Evolutionary conservation across 2,329 filamentous ascomycete species (phyloP), one percentile per base, ranked within the genome.

Genomic region (Aspergillus proliferans): DNA sequence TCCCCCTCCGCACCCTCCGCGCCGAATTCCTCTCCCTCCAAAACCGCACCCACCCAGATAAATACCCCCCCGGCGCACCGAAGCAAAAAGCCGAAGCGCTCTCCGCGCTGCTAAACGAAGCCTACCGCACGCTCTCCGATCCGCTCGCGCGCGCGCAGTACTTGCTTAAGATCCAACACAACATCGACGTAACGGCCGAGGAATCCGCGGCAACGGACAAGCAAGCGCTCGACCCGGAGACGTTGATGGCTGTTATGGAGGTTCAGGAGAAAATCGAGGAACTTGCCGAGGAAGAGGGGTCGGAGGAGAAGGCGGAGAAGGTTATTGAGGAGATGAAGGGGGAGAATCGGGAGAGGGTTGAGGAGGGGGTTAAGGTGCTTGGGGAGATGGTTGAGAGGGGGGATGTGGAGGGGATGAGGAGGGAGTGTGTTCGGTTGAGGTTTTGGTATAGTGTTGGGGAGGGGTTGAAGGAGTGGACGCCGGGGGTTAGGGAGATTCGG

Each of bases 381-480:
- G 86, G 80, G 43, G 60, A 67, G 47, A 81, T 83, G 0, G 92
- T 97, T 64, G 76, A 72, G 53, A 60, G 67, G 7, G 86, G 85
- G 44, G 81, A 92, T 63, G 64, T 87, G 36, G 77, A 83, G 38
- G 70, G 53, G 7, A 92, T 90, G 14, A 83, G 80, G 70, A 70
- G 65, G 52, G 88, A 94, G 77, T 84, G 85, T 42, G 83, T 95
- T 1, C 77, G 80, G 67, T 70, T 96, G 72, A 77, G 89, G 67
- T 97, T 96, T 74, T 96, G 92, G 92, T 79, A 86, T 48, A 95
- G 91, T 70, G 85, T 97, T 52, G 79, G 83, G 53, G 86, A 94
- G 68, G 87, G 84, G 43, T 73, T 96, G 62, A 76, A 86, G 64
- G 81, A 84, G 54, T 96, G 92, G 91, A 89, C 95, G 76, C 82